Percentiles rank a stretch among this genome's conserved stretches.
These are phyloP conservation scores for Cladobotryum mycophilum DNA, from an alignment of 2,329 filamentous ascomycete species.

Conservation along the genomic window DNA sequence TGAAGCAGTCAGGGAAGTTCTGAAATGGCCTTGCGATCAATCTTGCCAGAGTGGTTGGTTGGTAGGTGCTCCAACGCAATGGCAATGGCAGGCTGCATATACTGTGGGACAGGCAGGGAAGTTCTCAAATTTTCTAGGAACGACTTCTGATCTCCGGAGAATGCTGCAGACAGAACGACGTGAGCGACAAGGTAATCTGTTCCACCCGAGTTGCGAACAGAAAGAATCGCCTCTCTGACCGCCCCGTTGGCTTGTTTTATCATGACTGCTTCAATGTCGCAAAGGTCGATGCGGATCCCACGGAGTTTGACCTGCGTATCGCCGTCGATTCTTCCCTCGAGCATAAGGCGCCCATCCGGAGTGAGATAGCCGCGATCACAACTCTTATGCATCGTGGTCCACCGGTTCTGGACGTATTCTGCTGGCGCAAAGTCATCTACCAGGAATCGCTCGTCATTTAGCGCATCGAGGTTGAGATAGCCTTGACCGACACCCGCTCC, in stretches of 20 bases:
- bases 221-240: no score
- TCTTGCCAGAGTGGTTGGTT: slow-evolving; percentile 24
- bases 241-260: slow-evolving; percentile 10
- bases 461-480: slow-evolving; percentile 27
- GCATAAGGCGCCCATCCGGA: slow-evolving; percentile 25
- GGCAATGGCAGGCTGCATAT: slow-evolving; percentile 28
- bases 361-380: slow-evolving; percentile 20
- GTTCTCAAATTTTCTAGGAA: slow-evolving; percentile 14
- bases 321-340: slow-evolving; percentile 29
- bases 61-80: slow-evolving; percentile 25
- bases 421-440: slow-evolving; percentile 2
- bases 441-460: slow-evolving; percentile 8
- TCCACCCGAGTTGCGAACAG: no score
- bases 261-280: slow-evolving; percentile 27
- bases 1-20: slow-evolving; percentile 18
- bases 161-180: no score
- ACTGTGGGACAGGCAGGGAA: slow-evolving; percentile 23
- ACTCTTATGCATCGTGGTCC: slow-evolving; percentile 29
- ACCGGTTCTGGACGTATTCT: slow-evolving; percentile 10
- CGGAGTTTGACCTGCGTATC: slow-evolving; percentile 39
- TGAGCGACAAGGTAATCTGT: no score
- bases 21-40: slow-evolving; percentile 25
- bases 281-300: slow-evolving; percentile 38
- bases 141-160: background rate
- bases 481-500: slow-evolving; percentile 35